A percentile compares a stretch with the other conserved stretches of the same genome.
Conservation (phyloP, 805 yeast genomes). For the Peterozyma xylosa region DNA sequence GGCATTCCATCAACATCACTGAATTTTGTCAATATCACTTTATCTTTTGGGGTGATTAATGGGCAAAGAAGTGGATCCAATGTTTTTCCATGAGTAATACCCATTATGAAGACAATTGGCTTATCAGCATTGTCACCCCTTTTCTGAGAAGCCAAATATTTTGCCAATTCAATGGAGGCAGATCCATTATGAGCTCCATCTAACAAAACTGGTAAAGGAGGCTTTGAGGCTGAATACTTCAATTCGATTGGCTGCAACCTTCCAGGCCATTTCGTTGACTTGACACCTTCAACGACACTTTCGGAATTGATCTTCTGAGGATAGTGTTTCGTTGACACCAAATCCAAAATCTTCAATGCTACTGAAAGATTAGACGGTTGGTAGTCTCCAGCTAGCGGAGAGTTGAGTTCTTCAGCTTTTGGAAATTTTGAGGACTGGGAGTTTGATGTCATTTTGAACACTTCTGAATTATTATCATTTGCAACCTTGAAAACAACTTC, state of each 20-base stretch:
- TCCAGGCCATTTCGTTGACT: conserved; percentile 74
- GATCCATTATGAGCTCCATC: conserved; percentile 94
- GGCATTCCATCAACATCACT: conserved; percentile 85
- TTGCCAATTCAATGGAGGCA: conserved; percentile 69
- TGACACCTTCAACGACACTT: conserved; percentile 42
- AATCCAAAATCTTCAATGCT: conserved; percentile 51
- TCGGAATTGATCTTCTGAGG: conserved; percentile 17
- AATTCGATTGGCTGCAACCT: conserved; percentile 52
- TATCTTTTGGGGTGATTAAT: conserved; percentile 43
- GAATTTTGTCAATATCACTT: conserved; percentile 56
- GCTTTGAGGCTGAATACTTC: conserved; percentile 14
- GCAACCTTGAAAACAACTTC: conserved; percentile 35
- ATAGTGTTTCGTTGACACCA: conserved; percentile 14
- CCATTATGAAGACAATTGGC: conserved; percentile 55
- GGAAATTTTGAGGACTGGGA: conserved; percentile 7
- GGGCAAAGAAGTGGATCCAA: conserved; percentile 41
- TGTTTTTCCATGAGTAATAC: conserved; percentile 70
- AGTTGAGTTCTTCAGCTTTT: conserved; percentile 13
- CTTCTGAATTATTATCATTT: conserved; percentile 16
- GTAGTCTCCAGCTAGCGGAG: conserved; percentile 67
- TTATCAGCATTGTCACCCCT: conserved; percentile 11
- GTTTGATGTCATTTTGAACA: conserved; percentile 12
- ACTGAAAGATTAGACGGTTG: conserved; percentile 65
- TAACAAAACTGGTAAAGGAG: conserved; percentile 35
- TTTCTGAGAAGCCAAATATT: conserved; percentile 32